Evolutionary conservation across 805 yeast species (phyloP).

Genomic region (Scheffersomyces ergatensis): DNA sequence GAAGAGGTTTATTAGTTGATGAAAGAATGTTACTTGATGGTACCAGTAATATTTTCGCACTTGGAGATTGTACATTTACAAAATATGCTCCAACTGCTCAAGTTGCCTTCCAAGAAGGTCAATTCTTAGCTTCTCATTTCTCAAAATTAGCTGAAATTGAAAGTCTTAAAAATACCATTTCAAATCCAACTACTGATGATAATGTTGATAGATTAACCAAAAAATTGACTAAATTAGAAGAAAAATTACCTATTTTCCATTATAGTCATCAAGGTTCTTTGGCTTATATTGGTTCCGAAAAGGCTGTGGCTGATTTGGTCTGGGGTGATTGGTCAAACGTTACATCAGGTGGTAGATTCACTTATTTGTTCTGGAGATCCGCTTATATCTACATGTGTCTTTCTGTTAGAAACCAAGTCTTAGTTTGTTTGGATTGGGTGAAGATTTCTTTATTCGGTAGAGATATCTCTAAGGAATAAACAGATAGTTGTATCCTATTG

Average conservation of each 20-base stretch:
- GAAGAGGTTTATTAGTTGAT: slow-evolving; percentile 87
- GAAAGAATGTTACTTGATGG: slow-evolving; percentile 83
- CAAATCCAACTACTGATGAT: slow-evolving; percentile 37
- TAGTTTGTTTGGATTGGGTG: slow-evolving; percentile 86
- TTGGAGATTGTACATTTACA: slow-evolving; percentile 94
- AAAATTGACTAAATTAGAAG: slow-evolving; percentile 43
- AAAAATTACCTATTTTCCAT: slow-evolving; percentile 58
- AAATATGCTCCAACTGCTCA: slow-evolving; percentile 96
- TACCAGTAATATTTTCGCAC: slow-evolving; percentile 75
- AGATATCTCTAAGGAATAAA: slow-evolving; percentile 81
- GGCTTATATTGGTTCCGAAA: slow-evolving; percentile 90
- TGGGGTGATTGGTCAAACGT: slow-evolving; percentile 78
- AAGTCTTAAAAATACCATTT: slow-evolving; percentile 46
- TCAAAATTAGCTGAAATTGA: slow-evolving; percentile 63
- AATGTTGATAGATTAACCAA: slow-evolving; percentile 44
- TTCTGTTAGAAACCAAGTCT: slow-evolving; percentile 81
- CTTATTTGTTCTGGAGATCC: slow-evolving; percentile 92
- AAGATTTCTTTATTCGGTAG: slow-evolving; percentile 89
- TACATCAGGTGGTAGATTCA: slow-evolving; percentile 79
- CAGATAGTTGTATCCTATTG: no score
- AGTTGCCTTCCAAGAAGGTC: slow-evolving; percentile 94
- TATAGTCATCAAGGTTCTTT: slow-evolving; percentile 90
- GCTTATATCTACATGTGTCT: slow-evolving; percentile 93
- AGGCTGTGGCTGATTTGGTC: slow-evolving; percentile 89
- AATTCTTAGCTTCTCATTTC: slow-evolving; percentile 71